A percentile compares a stretch with the other conserved stretches of the same genome.
phyloP scores from a whole-genome alignment of 768 basidiomycete species.

The Leccinum obscurum region DNA sequence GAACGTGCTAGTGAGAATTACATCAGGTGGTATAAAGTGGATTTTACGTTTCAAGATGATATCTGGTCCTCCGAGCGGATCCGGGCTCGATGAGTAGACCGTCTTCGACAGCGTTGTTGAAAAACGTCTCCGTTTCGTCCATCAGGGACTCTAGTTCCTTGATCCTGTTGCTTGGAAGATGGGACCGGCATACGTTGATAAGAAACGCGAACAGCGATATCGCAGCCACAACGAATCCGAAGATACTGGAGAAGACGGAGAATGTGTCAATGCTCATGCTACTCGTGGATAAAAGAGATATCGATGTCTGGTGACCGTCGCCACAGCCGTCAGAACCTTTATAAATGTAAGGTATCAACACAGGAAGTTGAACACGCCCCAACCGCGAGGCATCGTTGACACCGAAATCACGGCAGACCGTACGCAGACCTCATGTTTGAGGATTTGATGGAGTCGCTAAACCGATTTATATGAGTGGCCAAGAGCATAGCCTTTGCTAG shows the following conservation, averaged over 20 bases:
- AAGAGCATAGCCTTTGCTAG: no score
- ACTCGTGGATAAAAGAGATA: not conserved
- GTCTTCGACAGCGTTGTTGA: conserved; percentile 7
- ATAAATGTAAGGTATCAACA: not conserved
- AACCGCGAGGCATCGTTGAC: not conserved
- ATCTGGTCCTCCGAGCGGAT: not conserved
- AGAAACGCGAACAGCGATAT: not conserved
- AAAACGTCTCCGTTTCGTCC: conserved; percentile 1
- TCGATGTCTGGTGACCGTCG: not conserved
- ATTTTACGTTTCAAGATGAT: not conserved
- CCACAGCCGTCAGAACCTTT: not conserved
- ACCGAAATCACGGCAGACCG: not conserved
- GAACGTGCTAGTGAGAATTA: not conserved
- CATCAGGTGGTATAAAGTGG: not conserved
- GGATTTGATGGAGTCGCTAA: not conserved
- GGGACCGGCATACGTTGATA: not conserved
- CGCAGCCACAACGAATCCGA: not conserved
- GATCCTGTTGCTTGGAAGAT: conserved; percentile 9
- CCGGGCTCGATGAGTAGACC: conserved; percentile 5
- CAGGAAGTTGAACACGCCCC: not conserved
- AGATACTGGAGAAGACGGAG: conserved; percentile 3
- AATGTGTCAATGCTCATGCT: conserved; percentile 1
- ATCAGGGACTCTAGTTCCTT: conserved; percentile 5
- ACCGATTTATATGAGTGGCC: no score
- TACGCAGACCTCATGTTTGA: not conserved